phyloP scores from a whole-genome alignment of 2,329 filamentous ascomycete genomes.

The Trichoderma koningii region DNA sequence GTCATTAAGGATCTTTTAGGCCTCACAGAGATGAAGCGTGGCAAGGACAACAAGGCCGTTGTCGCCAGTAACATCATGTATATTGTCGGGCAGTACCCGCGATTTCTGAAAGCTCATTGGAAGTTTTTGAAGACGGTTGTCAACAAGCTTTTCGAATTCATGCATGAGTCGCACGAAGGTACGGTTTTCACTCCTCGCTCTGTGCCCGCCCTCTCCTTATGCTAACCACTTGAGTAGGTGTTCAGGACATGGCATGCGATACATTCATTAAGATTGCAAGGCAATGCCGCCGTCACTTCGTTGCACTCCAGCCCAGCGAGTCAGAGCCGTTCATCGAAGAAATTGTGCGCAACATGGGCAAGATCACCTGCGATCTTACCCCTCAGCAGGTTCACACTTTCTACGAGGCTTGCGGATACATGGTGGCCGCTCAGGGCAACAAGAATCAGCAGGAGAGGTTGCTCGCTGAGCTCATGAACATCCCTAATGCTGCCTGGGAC shows the following conservation, averaged over 20 bases:
- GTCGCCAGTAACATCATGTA: constrained; percentile 99
- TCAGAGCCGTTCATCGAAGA: constrained; percentile 97
- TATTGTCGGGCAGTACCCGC: constrained; percentile 97
- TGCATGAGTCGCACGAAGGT: constrained; percentile 99
- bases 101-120: constrained; percentile 98
- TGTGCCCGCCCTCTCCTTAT: not conserved
- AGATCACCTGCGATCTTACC: constrained; percentile 92
- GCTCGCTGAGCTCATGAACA: constrained; percentile 86
- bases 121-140: constrained; percentile 99
- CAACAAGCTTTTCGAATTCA: constrained; percentile 99
- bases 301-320: constrained; percentile 92
- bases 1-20: constrained; percentile 98
- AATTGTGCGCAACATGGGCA: constrained; percentile 92
- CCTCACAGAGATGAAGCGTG: constrained; percentile 97
- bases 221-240: constrained; percentile 54
- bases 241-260: constrained; percentile 99
- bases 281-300: constrained; percentile 96
- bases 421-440: constrained; percentile 97
- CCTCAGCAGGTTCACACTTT: constrained; percentile 98
- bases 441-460: constrained; percentile 91
- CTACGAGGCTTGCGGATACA: constrained; percentile 98
- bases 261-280: constrained; percentile 99
- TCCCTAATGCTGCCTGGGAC: constrained; percentile 94
- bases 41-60: constrained; percentile 99
- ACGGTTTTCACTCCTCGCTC: constrained; percentile 32